Conservation (phyloP, 495 filamentous ascomycete genomes). For the Emericellopsis terricola region DNA sequence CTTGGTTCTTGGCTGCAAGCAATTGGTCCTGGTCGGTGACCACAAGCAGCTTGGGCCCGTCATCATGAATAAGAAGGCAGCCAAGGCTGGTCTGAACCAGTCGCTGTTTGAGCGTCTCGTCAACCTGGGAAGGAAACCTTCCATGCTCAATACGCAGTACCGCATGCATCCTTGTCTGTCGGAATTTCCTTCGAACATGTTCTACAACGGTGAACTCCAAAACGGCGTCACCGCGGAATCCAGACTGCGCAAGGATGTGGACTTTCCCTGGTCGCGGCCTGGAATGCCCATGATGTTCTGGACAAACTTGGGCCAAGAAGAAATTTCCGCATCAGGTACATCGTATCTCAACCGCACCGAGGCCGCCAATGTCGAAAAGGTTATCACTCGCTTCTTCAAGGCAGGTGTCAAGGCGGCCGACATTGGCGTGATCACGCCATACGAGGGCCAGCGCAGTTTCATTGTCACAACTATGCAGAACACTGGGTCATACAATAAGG, state of each 20-base stretch:
- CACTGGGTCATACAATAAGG: constrained; percentile 92
- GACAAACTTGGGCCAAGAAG: constrained; percentile 94
- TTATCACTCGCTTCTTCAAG: constrained; percentile 97
- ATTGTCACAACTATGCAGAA: constrained; percentile 98
- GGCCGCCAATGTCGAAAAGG: constrained; percentile 93
- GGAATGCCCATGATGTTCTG: constrained; percentile 99
- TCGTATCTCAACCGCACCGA: constrained; percentile 97
- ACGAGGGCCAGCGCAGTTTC: constrained; percentile 96
- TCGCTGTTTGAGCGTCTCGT: constrained; percentile 95
- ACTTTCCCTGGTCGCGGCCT: constrained; percentile 92
- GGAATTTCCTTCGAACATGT: constrained; percentile 98
- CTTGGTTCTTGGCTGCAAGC: constrained; percentile 91
- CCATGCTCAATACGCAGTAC: constrained; percentile 92
- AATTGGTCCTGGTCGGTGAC: constrained; percentile 93
- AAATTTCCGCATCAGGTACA: constrained; percentile 93
- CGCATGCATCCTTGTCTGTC: constrained; percentile 98
- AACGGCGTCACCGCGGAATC: constrained; percentile 89
- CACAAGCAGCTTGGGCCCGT: constrained; percentile 97
- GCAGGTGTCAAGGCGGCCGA: constrained; percentile 83
- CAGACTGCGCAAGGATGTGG: constrained; percentile 78
- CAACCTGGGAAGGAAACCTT: constrained; percentile 78
- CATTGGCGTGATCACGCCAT: constrained; percentile 97
- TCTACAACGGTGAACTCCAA: constrained; percentile 94
- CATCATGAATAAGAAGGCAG: constrained; percentile 99
- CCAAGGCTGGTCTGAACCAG: constrained; percentile 93